Percentiles rank a stretch among this genome's conserved stretches.
These are phyloP conservation scores for Calendula officinalis DNA, from an alignment of 129 eudicot species.

Conservation along the genomic window DNA sequence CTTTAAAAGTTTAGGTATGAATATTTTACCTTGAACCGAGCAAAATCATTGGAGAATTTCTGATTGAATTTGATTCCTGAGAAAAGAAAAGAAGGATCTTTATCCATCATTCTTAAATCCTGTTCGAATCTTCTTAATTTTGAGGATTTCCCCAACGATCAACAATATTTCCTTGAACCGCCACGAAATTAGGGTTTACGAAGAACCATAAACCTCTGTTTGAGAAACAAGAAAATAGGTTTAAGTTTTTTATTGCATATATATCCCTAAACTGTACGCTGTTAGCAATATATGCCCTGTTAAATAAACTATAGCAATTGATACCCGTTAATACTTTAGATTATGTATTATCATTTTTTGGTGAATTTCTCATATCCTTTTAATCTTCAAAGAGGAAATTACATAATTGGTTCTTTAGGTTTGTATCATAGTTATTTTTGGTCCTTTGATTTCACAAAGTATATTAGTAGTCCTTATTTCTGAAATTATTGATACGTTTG, in stretches of 20 bases:
- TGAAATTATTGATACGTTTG: too few species aligned
- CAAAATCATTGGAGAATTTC: constrained; percentile 64
- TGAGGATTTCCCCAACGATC: constrained; percentile 3
- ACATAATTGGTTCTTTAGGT: too few species aligned
- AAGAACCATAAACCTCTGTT: constrained; percentile 21
- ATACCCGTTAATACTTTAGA: too few species aligned
- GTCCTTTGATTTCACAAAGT: too few species aligned
- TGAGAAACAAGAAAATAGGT: constrained; percentile 20
- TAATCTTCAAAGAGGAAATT: too few species aligned
- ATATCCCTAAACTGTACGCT: constrained; percentile 14
- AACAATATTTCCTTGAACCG: constrained; percentile 6
- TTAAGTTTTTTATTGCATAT: neutral
- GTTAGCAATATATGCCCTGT: neutral
- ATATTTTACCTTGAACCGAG: constrained; percentile 61
- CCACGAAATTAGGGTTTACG: constrained; percentile 30
- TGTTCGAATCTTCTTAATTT: neutral
- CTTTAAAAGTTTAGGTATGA: neutral
- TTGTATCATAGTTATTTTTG: too few species aligned
- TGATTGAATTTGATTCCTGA: constrained; percentile 69
- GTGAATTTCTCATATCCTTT: too few species aligned
- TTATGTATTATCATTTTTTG: too few species aligned
- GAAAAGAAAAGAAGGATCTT: constrained; percentile 64
- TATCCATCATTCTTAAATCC: constrained; percentile 34
- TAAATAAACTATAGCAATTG: neutral
- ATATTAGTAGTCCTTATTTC: too few species aligned